Evolutionary conservation across 768 basidiomycete genomes (phyloP).

Genomic region (Tubosaeta sp.): DNA sequence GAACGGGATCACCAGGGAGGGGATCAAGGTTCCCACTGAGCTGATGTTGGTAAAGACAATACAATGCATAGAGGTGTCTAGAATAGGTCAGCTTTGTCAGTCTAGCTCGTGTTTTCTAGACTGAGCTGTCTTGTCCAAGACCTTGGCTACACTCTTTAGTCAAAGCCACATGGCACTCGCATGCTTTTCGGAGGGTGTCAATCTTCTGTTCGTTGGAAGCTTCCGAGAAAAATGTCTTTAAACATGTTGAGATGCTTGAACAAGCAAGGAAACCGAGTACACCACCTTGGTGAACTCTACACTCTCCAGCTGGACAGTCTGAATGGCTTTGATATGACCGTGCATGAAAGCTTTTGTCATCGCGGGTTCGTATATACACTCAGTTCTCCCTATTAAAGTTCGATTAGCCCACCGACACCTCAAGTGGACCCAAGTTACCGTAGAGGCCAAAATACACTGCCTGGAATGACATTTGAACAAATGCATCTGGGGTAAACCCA

Average conservation of each 20-base stretch:
- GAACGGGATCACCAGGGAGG: slow-evolving; percentile 36
- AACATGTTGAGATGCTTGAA: background rate
- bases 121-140: slow-evolving; percentile 83
- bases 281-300: slow-evolving; percentile 77
- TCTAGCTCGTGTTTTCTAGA: background rate
- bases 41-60: slow-evolving; percentile 86
- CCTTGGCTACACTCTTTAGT: slow-evolving; percentile 90
- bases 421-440: slow-evolving; percentile 39
- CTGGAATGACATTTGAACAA: slow-evolving; percentile 98
- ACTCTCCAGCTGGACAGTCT: slow-evolving; percentile 83
- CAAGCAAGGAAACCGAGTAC: background rate
- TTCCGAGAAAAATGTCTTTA: slow-evolving; percentile 83
- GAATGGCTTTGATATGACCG: slow-evolving; percentile 92
- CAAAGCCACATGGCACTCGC: slow-evolving; percentile 76
- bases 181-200: slow-evolving; percentile 70
- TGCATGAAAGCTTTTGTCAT: slow-evolving; percentile 98
- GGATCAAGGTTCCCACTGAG: slow-evolving; percentile 42
- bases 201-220: slow-evolving; percentile 67
- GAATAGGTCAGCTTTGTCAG: slow-evolving; percentile 1
- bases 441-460: slow-evolving; percentile 93
- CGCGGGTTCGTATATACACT: slow-evolving; percentile 96
- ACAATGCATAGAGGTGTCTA: slow-evolving; percentile 91
- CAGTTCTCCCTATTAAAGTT: slow-evolving; percentile 60
- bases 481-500: slow-evolving; percentile 95
- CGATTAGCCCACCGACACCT: background rate